Base-by-base conservation (phyloP, 2,329 filamentous ascomycete genomes). In the Chaetomium sp. region DNA sequence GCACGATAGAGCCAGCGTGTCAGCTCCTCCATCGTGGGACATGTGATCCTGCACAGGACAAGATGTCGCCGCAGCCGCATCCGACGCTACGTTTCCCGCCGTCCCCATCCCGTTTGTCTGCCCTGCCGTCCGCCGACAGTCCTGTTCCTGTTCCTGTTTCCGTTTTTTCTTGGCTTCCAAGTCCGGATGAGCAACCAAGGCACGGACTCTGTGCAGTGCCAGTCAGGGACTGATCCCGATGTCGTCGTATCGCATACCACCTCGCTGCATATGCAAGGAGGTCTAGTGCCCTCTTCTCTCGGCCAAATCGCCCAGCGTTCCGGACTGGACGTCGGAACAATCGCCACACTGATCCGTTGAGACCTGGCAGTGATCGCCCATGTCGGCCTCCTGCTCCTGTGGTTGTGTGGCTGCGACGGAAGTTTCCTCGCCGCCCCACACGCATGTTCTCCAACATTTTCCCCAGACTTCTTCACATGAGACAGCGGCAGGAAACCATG, bases 291-390 rank as follows among this genome's bases (percentile, higher is more conserved):
- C 54, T 50, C 56, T 36, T 44, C 50, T 50, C 46, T 59, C 59
- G 59, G 59, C 53, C 55, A 45, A 49, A 52, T 46, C 46, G 54
- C 45, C 52, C 54, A 61, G 27, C 55, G 11, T 59, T 57, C 59
- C 59, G 59, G 43, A 45, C 56, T 40, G 48, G 46, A 42, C 54
- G 38, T 49, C 59, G 59, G 59, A 59, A 54, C 47, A 59, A 52
- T 57, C 59, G 55, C 53, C 49, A 57, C 53, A 56, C 38, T 52
- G 53, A 56, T 61, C 59, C 59, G 59, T 32, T 33, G 47, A 40
- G 14, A 37, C 41, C 52, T 37, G 55, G 46, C 54, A 53, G 35
- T 52, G 44, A 55, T 55, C 56, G 46, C 43, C 50, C 40, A 38
- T 27, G 40, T 27, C 46, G n/a, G 36, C 36, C 34, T 33, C 37